Conservation (phyloP, 2,329 filamentous ascomycete genomes). For the Zopfia rhizophila region DNA sequence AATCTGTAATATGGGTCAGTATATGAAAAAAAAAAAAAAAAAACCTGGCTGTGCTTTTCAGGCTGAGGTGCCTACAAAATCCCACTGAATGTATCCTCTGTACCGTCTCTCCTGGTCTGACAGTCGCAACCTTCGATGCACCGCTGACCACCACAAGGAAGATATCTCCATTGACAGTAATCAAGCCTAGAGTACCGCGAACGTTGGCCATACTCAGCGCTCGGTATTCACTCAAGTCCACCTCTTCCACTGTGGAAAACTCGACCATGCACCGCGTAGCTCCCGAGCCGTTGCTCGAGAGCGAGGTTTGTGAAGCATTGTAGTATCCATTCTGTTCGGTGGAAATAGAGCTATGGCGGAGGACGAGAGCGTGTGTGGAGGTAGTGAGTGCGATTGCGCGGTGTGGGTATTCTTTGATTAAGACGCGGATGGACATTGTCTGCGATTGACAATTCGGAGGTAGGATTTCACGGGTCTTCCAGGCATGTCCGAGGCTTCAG, state of each 20-base stretch:
- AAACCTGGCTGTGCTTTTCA: neutral
- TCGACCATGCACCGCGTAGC: constrained; percentile 83
- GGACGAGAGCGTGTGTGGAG: constrained; percentile 80
- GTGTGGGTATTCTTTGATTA: constrained; percentile 86
- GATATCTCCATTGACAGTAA: constrained; percentile 83
- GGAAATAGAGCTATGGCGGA: constrained; percentile 78
- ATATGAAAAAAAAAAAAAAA: no score
- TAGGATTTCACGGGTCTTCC: constrained; percentile 14
- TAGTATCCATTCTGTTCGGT: constrained; percentile 62
- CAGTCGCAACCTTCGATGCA: constrained; percentile 79
- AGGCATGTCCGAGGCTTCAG: constrained; percentile 35
- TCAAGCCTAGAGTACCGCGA: constrained; percentile 87
- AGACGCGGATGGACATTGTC: constrained; percentile 71
- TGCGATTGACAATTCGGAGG: constrained; percentile 18
- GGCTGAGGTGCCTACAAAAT: constrained; percentile 70
- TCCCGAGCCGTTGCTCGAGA: constrained; percentile 49
- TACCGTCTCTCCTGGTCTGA: constrained; percentile 88
- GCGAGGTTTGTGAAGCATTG: constrained; percentile 69
- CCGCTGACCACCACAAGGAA: constrained; percentile 91
- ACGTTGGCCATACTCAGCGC: constrained; percentile 77
- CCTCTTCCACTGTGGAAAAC: constrained; percentile 72
- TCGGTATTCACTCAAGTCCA: constrained; percentile 80
- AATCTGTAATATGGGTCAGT: constrained; percentile 68
- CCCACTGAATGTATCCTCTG: constrained; percentile 87
- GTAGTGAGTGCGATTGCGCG: constrained; percentile 89